A percentile compares a stretch with the other conserved stretches of the same genome.
Conservation (phyloP, 2,329 filamentous ascomycete genomes). For the Fusarium oxysporum region DNA sequence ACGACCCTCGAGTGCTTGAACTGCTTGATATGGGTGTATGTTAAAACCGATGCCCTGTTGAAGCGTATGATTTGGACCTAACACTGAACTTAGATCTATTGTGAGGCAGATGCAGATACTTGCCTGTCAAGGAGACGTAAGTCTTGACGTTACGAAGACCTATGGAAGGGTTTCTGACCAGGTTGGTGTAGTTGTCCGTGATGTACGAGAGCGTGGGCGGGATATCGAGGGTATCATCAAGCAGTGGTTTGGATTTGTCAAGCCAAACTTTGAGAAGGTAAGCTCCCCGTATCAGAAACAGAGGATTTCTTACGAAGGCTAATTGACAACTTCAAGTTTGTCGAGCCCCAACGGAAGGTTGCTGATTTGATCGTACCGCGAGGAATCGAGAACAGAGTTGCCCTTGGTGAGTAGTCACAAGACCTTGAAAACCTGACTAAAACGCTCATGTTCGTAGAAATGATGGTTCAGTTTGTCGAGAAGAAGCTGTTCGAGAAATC, state of each 20-base stretch:
- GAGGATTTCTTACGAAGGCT: not conserved
- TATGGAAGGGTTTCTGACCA: slow-evolving; percentile 3
- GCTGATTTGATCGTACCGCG: slow-evolving; percentile 96
- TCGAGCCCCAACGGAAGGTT: slow-evolving; percentile 89
- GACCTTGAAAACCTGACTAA: not conserved
- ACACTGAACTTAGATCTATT: slow-evolving; percentile 76
- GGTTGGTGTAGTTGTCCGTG: slow-evolving; percentile 74
- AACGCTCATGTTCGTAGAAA: slow-evolving; percentile 63
- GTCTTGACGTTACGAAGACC: slow-evolving; percentile 44
- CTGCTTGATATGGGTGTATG: slow-evolving; percentile 88
- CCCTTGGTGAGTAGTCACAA: slow-evolving; percentile 71
- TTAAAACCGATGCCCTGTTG: not conserved
- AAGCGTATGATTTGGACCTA: not conserved
- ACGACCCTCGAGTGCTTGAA: slow-evolving; percentile 86
- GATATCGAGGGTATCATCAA: slow-evolving; percentile 97
- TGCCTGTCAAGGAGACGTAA: slow-evolving; percentile 89
- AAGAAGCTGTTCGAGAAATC: slow-evolving; percentile 90
- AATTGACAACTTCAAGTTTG: slow-evolving; percentile 66
- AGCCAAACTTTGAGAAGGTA: slow-evolving; percentile 91
- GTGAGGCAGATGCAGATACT: slow-evolving; percentile 94
- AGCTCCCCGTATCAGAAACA: not conserved
- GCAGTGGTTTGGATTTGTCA: slow-evolving; percentile 97
- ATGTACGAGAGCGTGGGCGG: slow-evolving; percentile 88
- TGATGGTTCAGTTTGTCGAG: slow-evolving; percentile 94
- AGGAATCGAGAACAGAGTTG: slow-evolving; percentile 93